Base-by-base conservation (phyloP, 441 rosid species). In the Corymbia citriodora region DNA sequence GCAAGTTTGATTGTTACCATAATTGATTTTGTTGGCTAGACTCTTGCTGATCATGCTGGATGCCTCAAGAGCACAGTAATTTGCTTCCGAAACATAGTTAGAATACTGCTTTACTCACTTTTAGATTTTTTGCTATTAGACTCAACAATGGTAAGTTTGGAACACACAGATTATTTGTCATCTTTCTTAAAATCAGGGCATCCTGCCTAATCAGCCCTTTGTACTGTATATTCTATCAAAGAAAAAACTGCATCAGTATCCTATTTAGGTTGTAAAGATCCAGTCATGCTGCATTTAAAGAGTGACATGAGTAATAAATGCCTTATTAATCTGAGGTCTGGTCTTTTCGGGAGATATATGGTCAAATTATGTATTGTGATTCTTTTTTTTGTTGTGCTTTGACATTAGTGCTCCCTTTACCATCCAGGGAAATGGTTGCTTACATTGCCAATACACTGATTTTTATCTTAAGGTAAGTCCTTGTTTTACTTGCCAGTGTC, bases 341-440 rank as follows among this genome's bases (percentile, higher is more conserved):
- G 72, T 53, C 55, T 87, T 88, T 53, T 33, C 29, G 45, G 55
- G 25, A 87, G 50, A 74, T 40, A 74, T 74, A 74, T 74, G 29
- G 85, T 79, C 50, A 79, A 48, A 79, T 45, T 40, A 23, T 79
- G 50, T 12, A 40, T 79, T 23, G n/a, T 23, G 52, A 12, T 83
- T 11, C n/a, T 29, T 36, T 11, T 17, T 36, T 55, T 45, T 48
- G 61, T 57, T 45, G n/a, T 16, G 14, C 40, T 61, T 89, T 83
- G 54, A 52, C 70, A 61, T 65, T 54, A 33, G 11, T 88, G 70
- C 88, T 81, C 4, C 81, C 29, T 63, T 82, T 82, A 87, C 89
- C 91, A 57, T 94, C 90, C 94, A 98, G 99, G 99, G 99, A 96
- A 95, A 98, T 98, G 99, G 96, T 96, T 88, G 96, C 99, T 63